phyloP scores from a whole-genome alignment of 2,329 filamentous ascomycete species.

The Aureobasidium sp. region DNA sequence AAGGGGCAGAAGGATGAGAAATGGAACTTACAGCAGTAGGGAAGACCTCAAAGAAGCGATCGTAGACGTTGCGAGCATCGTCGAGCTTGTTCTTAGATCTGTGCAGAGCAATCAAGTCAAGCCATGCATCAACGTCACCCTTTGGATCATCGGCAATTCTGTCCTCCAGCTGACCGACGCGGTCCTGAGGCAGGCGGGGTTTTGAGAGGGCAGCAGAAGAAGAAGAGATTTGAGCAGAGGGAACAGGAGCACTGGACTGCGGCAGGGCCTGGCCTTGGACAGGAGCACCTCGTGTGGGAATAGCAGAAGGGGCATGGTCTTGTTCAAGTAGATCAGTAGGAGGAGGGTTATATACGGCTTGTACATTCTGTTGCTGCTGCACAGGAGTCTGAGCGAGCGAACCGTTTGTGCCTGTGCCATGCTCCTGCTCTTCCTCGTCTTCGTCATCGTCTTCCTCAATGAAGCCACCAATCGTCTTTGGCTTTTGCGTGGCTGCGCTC shows the following conservation, averaged over 20 bases:
- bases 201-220: slow-evolving; percentile 27
- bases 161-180: slow-evolving; percentile 74
- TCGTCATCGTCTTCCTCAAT: slow-evolving; percentile 55
- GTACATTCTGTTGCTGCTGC: slow-evolving; percentile 11
- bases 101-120: slow-evolving; percentile 77
- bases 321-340: slow-evolving; percentile 13
- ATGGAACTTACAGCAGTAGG: slow-evolving; percentile 71
- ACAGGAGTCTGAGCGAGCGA: slow-evolving; percentile 13
- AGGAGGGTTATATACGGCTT: slow-evolving; percentile 12
- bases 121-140: slow-evolving; percentile 88
- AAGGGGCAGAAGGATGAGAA: not conserved
- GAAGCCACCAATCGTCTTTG: slow-evolving; percentile 52
- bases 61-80: slow-evolving; percentile 69
- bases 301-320: slow-evolving; percentile 17
- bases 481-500: slow-evolving; percentile 30
- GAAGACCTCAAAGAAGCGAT: slow-evolving; percentile 80
- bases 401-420: slow-evolving; percentile 9
- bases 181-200: slow-evolving; percentile 60
- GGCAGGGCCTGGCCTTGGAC: slow-evolving; percentile 16
- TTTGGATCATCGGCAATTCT: slow-evolving; percentile 86
- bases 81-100: slow-evolving; percentile 74
- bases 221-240: slow-evolving; percentile 15
- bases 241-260: slow-evolving; percentile 16
- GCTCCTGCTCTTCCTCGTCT: slow-evolving; percentile 37
- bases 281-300: slow-evolving; percentile 24